Evolutionary conservation across 1,139 yeast species (phyloP).

Genomic region (Nadsonia starkeyi-henricii): DNA sequence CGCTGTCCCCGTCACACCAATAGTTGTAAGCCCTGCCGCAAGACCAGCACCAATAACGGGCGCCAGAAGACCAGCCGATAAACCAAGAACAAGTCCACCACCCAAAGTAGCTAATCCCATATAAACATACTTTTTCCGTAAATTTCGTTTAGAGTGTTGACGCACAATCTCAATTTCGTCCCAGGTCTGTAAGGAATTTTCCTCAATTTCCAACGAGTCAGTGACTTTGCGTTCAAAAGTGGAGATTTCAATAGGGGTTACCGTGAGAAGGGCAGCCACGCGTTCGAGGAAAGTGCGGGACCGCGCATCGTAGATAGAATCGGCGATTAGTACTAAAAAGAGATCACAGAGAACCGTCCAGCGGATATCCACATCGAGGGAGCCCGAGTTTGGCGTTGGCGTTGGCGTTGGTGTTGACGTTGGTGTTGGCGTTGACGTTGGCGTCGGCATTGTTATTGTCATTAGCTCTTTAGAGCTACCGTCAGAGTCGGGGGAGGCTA

Average conservation of each 20-base stretch:
- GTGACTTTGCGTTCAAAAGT: constrained; percentile 88
- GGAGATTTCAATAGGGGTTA: constrained; percentile 49
- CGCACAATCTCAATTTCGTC: constrained; percentile 61
- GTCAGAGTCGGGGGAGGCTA: too few relatives aligned
- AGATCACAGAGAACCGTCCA: constrained; percentile 93
- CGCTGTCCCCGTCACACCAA: constrained; percentile 84
- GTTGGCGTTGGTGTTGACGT: too few relatives aligned
- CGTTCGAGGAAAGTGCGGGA: constrained; percentile 60
- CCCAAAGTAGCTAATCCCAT: constrained; percentile 96
- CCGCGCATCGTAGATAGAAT: constrained; percentile 79
- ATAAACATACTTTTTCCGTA: constrained; percentile 59
- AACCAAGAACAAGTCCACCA: constrained; percentile 85
- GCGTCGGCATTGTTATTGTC: neutral
- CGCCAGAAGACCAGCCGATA: constrained; percentile 89
- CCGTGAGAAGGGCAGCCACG: constrained; percentile 50
- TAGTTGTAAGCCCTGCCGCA: constrained; percentile 92
- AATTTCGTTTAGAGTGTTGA: constrained; percentile 49
- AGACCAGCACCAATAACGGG: constrained; percentile 98
- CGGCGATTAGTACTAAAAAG: constrained; percentile 64
- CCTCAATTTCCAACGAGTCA: constrained; percentile 79
- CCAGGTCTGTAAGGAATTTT: constrained; percentile 57
- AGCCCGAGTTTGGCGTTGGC: too few relatives aligned
- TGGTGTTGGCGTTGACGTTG: too few relatives aligned
- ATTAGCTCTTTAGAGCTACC: neutral
- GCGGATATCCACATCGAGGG: constrained; percentile 45